A percentile compares a stretch with the other conserved stretches of the same genome.
Evolutionary conservation across 2,329 filamentous ascomycete genomes (phyloP).

Genomic region (Davidsoniella eucalypti): DNA sequence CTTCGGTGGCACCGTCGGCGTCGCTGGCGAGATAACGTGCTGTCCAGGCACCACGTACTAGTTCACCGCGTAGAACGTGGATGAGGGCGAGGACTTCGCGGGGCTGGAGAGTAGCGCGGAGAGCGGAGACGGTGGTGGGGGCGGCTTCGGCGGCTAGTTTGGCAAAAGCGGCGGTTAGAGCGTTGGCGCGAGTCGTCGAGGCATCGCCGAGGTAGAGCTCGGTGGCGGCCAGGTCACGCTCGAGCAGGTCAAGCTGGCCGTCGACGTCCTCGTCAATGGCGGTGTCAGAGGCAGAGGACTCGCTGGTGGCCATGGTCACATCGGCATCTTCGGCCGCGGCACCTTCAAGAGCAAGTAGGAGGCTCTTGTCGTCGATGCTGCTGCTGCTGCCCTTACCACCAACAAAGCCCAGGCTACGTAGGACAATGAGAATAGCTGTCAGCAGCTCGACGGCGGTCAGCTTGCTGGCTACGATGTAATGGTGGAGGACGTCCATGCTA

Average conservation of each 20-base stretch:
- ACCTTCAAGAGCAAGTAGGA: no score
- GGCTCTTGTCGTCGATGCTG: background rate
- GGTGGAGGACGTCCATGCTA: conserved; percentile 48
- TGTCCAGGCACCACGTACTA: conserved; percentile 62
- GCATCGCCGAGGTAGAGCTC: conserved; percentile 51
- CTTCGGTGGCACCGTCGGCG: conserved; percentile 18
- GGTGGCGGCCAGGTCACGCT: conserved; percentile 50
- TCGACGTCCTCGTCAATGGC: conserved; percentile 20
- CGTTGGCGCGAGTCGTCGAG: conserved; percentile 42
- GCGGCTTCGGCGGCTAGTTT: conserved; percentile 52
- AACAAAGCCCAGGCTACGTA: conserved; percentile 50
- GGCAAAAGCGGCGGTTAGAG: conserved; percentile 50
- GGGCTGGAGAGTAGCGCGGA: conserved; percentile 46
- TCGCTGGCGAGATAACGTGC: conserved; percentile 46
- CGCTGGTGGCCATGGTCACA: background rate
- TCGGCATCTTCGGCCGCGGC: no score
- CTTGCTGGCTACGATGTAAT: conserved; percentile 47
- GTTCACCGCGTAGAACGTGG: conserved; percentile 53
- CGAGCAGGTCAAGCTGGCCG: conserved; percentile 42
- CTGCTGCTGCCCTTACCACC: conserved; percentile 21
- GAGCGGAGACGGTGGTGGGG: conserved; percentile 40
- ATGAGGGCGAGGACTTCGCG: conserved; percentile 57
- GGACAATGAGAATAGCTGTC: conserved; percentile 46
- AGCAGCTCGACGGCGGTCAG: conserved; percentile 51
- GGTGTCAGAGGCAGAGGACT: background rate